Evolutionary conservation across 1,284 basidiomycete genomes (phyloP), one percentile per base, ranked within the genome.

Genomic region (Trichosporon sp.): DNA sequence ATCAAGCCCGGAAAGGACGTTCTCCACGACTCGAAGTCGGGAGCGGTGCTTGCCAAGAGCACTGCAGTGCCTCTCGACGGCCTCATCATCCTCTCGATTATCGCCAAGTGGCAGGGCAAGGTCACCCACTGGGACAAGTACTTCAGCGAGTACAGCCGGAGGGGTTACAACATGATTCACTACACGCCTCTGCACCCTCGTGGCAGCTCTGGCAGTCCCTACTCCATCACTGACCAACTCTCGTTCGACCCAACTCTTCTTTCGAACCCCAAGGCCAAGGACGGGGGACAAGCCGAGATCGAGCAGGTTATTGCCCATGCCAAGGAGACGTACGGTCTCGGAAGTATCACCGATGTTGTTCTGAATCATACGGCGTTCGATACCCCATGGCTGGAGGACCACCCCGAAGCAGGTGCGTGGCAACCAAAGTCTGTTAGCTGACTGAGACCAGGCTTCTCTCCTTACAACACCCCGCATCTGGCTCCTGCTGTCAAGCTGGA

Each of bases 31-130:
- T 83, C 87, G 35, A 83, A 85, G 16, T 79, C 80, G 7, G 85
- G 84, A 16, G 86, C 88, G 38, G 85, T 91, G 40, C 86, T 87
- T 21, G 71, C 73, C 19, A 80, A 82, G 69, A 66, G 70, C 6
- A 59, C 72, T 10, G 67, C 73, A 11, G 85, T 97, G 10, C 90
- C 93, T 1, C 87, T 97, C 37, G 91, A 96, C 81, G 92, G 91
- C 10, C 87, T 98, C 14, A 89, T 91, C 48, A 91, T 97, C 76
- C 86, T 97, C 70, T 94, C 93, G 6, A 87, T 95, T 61, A 90
- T 98, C 63, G 95, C 94, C 1, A 98, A 98, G 83, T 98, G 96
- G 96, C 96, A 97, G 92, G 96, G 94, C 1, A 88, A 90, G 1
- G 84, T 93, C 37, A 83, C 85, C 11, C 85, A 89, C 40, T 98